Conservation (phyloP, 2,329 filamentous ascomycete genomes). For the Aspergillus niger region DNA sequence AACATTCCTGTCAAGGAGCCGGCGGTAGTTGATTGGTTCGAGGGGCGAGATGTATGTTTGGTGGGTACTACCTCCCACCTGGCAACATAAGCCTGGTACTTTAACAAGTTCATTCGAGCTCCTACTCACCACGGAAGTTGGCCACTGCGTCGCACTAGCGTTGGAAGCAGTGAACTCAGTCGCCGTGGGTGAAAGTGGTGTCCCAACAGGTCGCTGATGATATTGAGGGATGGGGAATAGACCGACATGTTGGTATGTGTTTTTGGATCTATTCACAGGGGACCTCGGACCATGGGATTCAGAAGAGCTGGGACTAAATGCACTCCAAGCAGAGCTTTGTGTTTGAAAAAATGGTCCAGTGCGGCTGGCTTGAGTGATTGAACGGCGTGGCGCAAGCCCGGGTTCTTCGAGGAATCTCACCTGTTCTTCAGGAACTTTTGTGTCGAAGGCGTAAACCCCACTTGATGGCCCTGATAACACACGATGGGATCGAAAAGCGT, state of each 20-base stretch:
- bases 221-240: conserved; percentile 46
- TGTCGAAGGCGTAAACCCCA: conserved; percentile 30
- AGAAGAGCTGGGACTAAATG: conserved; percentile 30
- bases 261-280: conserved; percentile 32
- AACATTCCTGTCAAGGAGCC: conserved; percentile 89
- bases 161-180: conserved; percentile 67
- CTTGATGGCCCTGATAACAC: conserved; percentile 38
- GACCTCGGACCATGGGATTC: conserved; percentile 30
- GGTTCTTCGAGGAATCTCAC: conserved; percentile 30
- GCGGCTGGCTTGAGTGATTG: conserved; percentile 35
- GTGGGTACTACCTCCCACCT: conserved; percentile 52
- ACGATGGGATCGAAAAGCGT: conserved; percentile 34
- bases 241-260: conserved; percentile 38
- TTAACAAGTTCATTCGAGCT: not conserved
- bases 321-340: conserved; percentile 37
- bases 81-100: conserved; percentile 25
- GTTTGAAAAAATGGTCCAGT: conserved; percentile 36
- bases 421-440: conserved; percentile 36
- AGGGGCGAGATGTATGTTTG: conserved; percentile 82
- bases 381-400: conserved; percentile 30
- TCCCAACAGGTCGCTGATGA: conserved; percentile 61
- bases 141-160: conserved; percentile 32
- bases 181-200: conserved; percentile 70
- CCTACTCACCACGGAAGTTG: conserved; percentile 56
- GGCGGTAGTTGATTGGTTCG: conserved; percentile 94